Evolutionary conservation across 1,139 yeast genomes (phyloP), one percentile per base, ranked within the genome.

Genomic region (Pneumocystis sp.): DNA sequence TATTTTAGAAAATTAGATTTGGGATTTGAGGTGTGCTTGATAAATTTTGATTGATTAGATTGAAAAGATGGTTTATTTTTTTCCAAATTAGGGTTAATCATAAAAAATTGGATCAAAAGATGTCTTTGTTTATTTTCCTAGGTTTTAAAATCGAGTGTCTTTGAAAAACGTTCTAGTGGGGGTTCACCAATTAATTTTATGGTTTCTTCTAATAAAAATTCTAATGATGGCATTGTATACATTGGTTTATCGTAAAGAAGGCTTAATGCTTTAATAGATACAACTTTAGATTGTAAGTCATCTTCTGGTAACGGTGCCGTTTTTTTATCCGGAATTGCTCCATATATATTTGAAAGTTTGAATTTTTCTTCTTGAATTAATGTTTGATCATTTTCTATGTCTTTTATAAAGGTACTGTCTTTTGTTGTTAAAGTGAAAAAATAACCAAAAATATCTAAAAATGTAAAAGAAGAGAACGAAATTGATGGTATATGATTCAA

Each of bases 181-280:
- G 61, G 61, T 21, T 42, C 61, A 10, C 45, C 31, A 4, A 59
- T 59, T 15, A 29, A 17, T 59, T 39, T 39, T 31, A 42, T 39
- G 21, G 45, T 59, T 59, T 59, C 61, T 21, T 39, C 61, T 39
- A 59, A 59, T 25, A 59, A 39, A 3, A 17, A 25, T 39, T 19
- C 21, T 25, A 59, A 59, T 31, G 61, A 59, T 12, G 61, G 45
- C 61, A 59, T 59, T 59, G 61, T 42, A 59, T 59, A 59, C 2
- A 40, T 29, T 12, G 61, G 61, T 39, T 29, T 59, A 21, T 59
- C 61, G 7, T 19, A 59, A 39, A 59, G 29, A 39, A 42, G 17
- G 15, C 45, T 21, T 10, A 59, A 31, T 29, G 45, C 34, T 39
- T 59, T 40, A 12, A 12, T 42, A n/a, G 44, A 39, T n/a, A 59